Evolutionary conservation across 2,329 filamentous ascomycete genomes (phyloP).

Genomic region (Penicillium sp.): DNA sequence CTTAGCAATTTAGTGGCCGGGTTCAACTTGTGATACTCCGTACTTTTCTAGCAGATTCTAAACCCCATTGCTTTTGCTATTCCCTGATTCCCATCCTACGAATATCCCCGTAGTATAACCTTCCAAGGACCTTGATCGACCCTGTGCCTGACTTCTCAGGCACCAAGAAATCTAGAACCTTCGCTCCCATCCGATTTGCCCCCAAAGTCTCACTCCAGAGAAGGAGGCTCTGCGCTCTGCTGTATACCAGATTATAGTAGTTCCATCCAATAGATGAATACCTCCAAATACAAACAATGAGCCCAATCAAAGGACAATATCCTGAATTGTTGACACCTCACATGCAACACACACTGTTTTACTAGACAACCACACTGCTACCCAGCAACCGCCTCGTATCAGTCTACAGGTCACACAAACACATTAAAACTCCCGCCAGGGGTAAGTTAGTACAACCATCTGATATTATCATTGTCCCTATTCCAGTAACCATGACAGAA

Average conservation of each 20-base stretch:
- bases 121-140: conserved; percentile 4
- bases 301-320: no score
- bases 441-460: conserved; percentile 3
- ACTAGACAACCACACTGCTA: neutral
- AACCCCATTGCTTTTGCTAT: conserved; percentile 13
- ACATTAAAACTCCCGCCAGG: neutral
- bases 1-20: neutral
- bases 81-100: conserved; percentile 2
- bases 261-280: neutral
- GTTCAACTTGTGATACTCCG: neutral
- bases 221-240: no score
- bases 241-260: neutral
- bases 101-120: neutral
- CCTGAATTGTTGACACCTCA: neutral
- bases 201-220: neutral
- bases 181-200: conserved; percentile 22
- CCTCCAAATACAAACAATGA: no score
- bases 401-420: neutral
- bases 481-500: neutral
- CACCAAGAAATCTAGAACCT: conserved; percentile 39
- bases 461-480: neutral
- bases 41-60: conserved; percentile 29
- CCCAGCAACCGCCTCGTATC: neutral
- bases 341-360: neutral
- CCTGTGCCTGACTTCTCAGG: conserved; percentile 25